Base-by-base conservation (phyloP, 768 basidiomycete species). In the Coprinellus micaceus region DNA sequence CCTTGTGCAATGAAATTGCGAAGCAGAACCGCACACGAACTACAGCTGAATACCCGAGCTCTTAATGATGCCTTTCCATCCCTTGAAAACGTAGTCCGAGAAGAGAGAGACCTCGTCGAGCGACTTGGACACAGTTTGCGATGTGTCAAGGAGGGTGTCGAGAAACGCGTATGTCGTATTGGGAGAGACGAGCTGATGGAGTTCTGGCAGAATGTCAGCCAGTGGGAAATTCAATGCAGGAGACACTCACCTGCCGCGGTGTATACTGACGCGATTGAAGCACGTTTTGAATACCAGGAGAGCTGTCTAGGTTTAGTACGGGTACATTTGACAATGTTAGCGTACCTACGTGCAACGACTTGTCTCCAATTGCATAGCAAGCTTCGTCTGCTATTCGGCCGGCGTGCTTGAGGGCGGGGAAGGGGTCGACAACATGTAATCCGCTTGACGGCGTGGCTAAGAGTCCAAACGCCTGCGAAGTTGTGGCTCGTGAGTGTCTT, bases 141-240 rank as follows among this genome's bases (percentile, higher is more conserved):
- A 79, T 2, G 77, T 69, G 10, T 77, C 74, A 13, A 93, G 75
- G 5, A 91, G 79, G 7, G 77, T 70, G 45, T 86, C 83, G 13
- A 94, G 75, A 73, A 94, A 91, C 2, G 74, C 69, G 26, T 74
- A 70, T 0, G 88, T 83, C 2, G 89, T 89, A 12, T 72, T 64
- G 3, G 91, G 88, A 1, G 91, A 93, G 0, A 82, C 79, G n/a
- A 94, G 65, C 65, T 94, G 91, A 63, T 92, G 91, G 15, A 94
- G 74, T 70, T 93, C 91, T 85, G 26, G 53, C 24, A 54, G 22
- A 37, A 48, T 24, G 39, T 21, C 24, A 12, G 6, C 56, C 28
- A 43, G 37, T 3, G n/a, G n/a, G n/a, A n/a, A n/a, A n/a, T n/a
- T n/a, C n/a, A n/a, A n/a, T n/a, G n/a, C n/a, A n/a, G n/a, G n/a